Percentiles rank a stretch among this genome's conserved stretches.
Evolutionary conservation across 345 rosid genomes (phyloP).

Genomic region (Eucalyptus victrix): DNA sequence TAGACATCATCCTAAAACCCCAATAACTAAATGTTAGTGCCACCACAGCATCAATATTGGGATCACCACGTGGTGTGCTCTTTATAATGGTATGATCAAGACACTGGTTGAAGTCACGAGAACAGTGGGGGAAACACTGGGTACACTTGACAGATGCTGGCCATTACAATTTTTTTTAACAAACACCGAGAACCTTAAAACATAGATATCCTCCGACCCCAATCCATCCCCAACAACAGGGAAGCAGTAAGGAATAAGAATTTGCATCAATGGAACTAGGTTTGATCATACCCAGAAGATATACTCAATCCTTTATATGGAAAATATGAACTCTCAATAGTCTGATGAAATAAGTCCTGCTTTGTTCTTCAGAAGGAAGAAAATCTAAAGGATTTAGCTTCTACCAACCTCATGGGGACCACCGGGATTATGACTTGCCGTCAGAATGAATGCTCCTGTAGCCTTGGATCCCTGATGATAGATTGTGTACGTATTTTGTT

Average conservation of each 20-base stretch:
- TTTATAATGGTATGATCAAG: background rate
- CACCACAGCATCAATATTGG: background rate
- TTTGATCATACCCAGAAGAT: background rate
- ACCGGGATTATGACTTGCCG: slow-evolving; percentile 99
- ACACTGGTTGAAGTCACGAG: background rate
- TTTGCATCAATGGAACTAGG: background rate
- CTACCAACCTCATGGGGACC: slow-evolving; percentile 78
- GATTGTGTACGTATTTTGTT: background rate
- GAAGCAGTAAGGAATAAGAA: background rate
- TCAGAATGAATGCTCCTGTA: slow-evolving; percentile 89
- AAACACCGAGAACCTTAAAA: background rate
- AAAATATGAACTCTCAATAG: background rate
- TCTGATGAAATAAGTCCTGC: background rate
- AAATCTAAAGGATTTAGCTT: background rate
- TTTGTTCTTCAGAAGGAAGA: background rate
- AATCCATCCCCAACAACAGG: background rate
- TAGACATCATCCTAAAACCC: background rate
- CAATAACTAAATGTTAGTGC: background rate
- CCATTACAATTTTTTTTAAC: background rate
- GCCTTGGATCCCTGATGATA: slow-evolving; percentile 78
- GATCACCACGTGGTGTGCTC: background rate
- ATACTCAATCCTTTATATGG: background rate
- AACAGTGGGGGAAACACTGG: background rate
- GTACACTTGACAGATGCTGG: background rate
- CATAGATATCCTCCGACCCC: background rate